Evolutionary conservation across 2,329 filamentous ascomycete genomes (phyloP).

Genomic region (Fusarium foetens): DNA sequence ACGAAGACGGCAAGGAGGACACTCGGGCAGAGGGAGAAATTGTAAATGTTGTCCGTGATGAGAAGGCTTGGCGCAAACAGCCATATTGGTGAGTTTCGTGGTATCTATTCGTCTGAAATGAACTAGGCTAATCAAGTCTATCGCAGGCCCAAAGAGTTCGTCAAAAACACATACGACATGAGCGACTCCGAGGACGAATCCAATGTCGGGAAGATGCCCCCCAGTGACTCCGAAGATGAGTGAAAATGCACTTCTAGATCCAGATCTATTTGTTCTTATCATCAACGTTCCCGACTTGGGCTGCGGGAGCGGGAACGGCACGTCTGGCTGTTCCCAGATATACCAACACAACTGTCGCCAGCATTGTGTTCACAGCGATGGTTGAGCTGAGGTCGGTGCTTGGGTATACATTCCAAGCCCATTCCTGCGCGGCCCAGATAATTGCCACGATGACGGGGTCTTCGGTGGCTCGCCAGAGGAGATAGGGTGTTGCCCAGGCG

Average conservation of each 20-base stretch:
- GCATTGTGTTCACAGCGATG: conserved; percentile 76
- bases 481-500: conserved; percentile 86
- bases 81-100: conserved; percentile 75
- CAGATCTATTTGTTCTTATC: conserved; percentile 48
- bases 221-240: conserved; percentile 78
- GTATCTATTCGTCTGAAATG: background rate
- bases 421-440: conserved; percentile 84
- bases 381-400: conserved; percentile 69
- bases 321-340: conserved; percentile 67
- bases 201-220: conserved; percentile 85
- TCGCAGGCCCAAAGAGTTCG: conserved; percentile 81
- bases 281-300: conserved; percentile 29
- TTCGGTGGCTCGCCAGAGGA: conserved; percentile 81
- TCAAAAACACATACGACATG: conserved; percentile 70
- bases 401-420: conserved; percentile 95
- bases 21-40: conserved; percentile 90
- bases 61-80: conserved; percentile 91
- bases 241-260: conserved; percentile 17
- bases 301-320: conserved; percentile 34
- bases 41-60: conserved; percentile 89
- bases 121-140: conserved; percentile 24
- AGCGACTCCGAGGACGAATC: conserved; percentile 81
- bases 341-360: conserved; percentile 70
- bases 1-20: conserved; percentile 70
- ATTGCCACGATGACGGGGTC: conserved; percentile 73